Percentiles rank a stretch among this genome's conserved stretches.
Evolutionary conservation across 257 asterid species (phyloP).

Genomic region (Nicotiana sylvestris): DNA sequence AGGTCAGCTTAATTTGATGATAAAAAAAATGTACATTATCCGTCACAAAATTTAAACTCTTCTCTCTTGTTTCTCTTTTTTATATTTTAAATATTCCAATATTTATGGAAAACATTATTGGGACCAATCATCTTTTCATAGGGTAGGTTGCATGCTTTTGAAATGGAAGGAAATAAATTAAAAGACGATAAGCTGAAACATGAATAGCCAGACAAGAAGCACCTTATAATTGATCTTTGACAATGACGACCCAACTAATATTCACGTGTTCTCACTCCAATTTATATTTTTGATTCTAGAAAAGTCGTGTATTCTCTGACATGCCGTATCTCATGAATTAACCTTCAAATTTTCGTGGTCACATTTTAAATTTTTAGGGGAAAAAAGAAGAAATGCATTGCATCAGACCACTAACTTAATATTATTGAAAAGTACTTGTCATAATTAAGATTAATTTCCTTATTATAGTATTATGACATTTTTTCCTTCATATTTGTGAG

Average conservation of each 20-base stretch:
- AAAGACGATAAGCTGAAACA: neutral
- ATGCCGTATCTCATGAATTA: neutral
- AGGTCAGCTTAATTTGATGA: neutral
- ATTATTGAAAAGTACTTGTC: too few relatives aligned
- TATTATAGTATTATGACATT: neutral
- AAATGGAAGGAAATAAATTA: neutral
- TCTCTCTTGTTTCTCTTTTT: neutral
- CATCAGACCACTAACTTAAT: neutral
- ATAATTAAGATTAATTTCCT: too few relatives aligned
- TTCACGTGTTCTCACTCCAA: neutral
- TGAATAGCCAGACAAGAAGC: neutral
- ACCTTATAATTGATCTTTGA: neutral
- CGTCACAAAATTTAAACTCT: neutral
- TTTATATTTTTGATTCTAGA: neutral
- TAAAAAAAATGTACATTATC: neutral
- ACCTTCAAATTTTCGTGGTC: neutral
- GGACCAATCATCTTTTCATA: neutral
- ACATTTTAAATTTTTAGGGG: neutral
- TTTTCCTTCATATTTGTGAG: neutral
- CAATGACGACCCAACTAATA: neutral
- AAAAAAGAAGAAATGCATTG: neutral
- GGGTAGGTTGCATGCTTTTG: neutral
- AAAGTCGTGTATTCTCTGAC: neutral
- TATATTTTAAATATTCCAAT: neutral
- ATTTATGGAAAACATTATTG: neutral